Percentiles rank a stretch among this genome's conserved stretches.
phyloP scores from a whole-genome alignment of 176 grass and related monocot genomes.

The sorghum (Sorghum bicolor) region Sorghum_bicolor_NCBIv3 NC_012878.2:58782001-58782500 shows the following conservation, averaged over 20 bases:
- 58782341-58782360: neutral
- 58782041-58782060: too few species aligned
- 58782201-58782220: neutral
- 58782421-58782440: neutral
- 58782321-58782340: fast-evolving
- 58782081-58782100: neutral
- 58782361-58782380: neutral
- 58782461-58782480: neutral
- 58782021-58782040: neutral
- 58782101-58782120: neutral
- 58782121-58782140: neutral
- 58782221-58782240: neutral
- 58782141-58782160: neutral
- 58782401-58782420: fast-evolving
- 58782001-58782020: neutral
- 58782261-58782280: neutral
- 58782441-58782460: neutral
- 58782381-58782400: neutral
- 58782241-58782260: neutral
- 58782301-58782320: neutral
- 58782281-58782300: neutral
- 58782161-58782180: neutral
- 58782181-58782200: neutral
- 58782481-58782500: neutral
- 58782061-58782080: too few species aligned